phyloP scores from a whole-genome alignment of 169 alveolate species.

The Miamiensis avidus region DNA sequence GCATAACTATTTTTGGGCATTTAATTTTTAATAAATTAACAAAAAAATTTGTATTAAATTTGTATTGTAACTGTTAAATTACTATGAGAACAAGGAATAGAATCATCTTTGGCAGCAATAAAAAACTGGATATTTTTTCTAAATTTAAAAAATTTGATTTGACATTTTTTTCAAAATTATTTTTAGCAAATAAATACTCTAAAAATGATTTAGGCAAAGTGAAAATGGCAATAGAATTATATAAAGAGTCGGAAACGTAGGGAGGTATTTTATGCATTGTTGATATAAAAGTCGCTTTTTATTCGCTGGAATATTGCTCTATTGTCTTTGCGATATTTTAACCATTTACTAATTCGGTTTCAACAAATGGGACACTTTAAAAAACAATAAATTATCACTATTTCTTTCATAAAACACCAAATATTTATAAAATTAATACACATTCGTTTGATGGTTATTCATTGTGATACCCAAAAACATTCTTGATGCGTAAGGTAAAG shows the following conservation, averaged over 20 bases:
- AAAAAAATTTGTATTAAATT: no score
- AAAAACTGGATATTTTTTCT: conserved; percentile 65
- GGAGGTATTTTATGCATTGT: conserved; percentile 84
- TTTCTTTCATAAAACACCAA: background rate
- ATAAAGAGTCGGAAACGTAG: conserved; percentile 68
- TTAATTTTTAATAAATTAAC: no score
- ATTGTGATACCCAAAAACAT: conserved; percentile 78
- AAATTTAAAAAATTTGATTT: no score
- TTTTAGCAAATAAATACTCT: conserved; percentile 17
- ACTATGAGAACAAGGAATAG: conserved; percentile 68
- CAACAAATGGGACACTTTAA: conserved; percentile 59
- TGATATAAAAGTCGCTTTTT: conserved; percentile 68
- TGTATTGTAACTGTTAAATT: no score
- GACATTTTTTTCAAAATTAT: no score
- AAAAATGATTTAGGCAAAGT: conserved; percentile 76
- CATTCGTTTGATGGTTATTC: conserved; percentile 65
- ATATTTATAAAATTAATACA: conserved; percentile 18
- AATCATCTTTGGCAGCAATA: conserved; percentile 80
- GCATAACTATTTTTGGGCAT: no score
- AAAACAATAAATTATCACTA: background rate
- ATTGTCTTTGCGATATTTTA: conserved; percentile 70
- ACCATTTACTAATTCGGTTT: conserved; percentile 63
- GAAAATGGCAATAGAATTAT: conserved; percentile 76
- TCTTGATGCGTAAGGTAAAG: conserved; percentile 61
- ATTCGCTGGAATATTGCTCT: conserved; percentile 44